Base-by-base conservation (phyloP, 768 basidiomycete species). In the Cyclocybe aegerita region DNA sequence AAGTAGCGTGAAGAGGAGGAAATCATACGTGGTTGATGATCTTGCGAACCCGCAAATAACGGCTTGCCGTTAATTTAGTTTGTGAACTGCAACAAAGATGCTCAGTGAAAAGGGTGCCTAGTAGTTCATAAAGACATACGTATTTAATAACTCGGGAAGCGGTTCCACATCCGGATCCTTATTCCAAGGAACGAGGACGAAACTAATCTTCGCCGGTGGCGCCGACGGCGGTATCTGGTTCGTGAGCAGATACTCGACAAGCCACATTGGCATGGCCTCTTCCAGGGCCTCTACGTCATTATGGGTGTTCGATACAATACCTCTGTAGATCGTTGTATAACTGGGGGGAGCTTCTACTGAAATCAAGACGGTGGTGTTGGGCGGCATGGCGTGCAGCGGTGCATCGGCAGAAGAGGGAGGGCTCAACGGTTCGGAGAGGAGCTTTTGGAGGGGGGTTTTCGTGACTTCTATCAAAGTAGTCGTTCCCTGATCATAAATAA, bases 41-140 rank as follows among this genome's bases (percentile, higher is more conserved):
- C 69, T 98, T 99, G 39, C 86, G 79, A 12, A 96, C 82, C 32
- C 97, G 81, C 40, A 98, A 73, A 58, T 86, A 87, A 17, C 90
- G 82, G 61, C 83, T 93, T 0, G 96, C 94, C 0, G 93, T 96
- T 14, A 99, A 72, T 57, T 94, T 91, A 0, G 89, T 85, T 60
- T 94, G 88, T 11, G 85, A 72, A 2, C 83, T 90, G 48, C 7
- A 41, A 45, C 6, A 42, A 54, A 46, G 45, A 50, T n/a, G 49
- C 12, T 23, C 32, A 50, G 30, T 23, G 15, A 32, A 4, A 4
- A 15, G 29, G 7, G 3, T 15, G 50, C 17, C 47, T 10, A 39
- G 32, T 35, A 29, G 37, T 33, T 35, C 17, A 43, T 42, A 46
- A 40, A 31, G 15, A 80, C 90, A 62, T 61, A 96, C 94, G 85